phyloP scores from a whole-genome alignment of 345 rosid genomes.

The Populus davidiana region DNA sequence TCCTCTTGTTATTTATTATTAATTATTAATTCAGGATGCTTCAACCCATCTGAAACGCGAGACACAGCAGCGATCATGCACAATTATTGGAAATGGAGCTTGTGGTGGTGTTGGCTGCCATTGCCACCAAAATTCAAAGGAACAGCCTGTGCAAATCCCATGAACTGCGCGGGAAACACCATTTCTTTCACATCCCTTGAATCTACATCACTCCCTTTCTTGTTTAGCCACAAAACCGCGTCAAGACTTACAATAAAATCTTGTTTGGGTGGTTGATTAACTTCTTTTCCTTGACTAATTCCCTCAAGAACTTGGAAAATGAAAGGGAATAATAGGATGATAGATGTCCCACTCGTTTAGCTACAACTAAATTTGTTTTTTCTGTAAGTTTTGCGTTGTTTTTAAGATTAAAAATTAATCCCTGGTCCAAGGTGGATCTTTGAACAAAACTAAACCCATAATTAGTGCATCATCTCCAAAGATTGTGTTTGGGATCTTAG shows the following conservation, averaged over 20 bases:
- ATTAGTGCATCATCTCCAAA: not conserved
- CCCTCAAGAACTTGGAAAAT: not conserved
- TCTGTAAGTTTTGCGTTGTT: not conserved
- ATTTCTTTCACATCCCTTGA: slow-evolving; percentile 20
- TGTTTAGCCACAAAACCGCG: slow-evolving; percentile 37
- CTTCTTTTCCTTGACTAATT: slow-evolving; percentile 3
- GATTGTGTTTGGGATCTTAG: not conserved
- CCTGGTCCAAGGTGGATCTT: not conserved
- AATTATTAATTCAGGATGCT: not conserved
- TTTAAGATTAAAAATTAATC: not conserved
- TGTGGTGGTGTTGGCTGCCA: not conserved
- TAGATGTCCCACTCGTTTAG: not conserved
- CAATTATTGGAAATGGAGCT: slow-evolving; percentile 9
- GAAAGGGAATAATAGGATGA: not conserved
- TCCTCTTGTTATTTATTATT: too few species aligned
- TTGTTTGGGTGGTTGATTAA: not conserved
- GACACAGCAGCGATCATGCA: not conserved
- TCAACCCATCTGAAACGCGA: not conserved
- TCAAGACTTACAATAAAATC: slow-evolving; percentile 8
- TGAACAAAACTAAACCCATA: not conserved
- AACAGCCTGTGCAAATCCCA: slow-evolving; percentile 44
- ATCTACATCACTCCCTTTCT: not conserved
- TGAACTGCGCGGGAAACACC: slow-evolving; percentile 37
- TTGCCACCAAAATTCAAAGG: slow-evolving; percentile 21
- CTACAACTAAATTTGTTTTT: not conserved